Evolutionary conservation across 208 protist genomes (phyloP).

Genomic region (Leishmania tropica): DNA sequence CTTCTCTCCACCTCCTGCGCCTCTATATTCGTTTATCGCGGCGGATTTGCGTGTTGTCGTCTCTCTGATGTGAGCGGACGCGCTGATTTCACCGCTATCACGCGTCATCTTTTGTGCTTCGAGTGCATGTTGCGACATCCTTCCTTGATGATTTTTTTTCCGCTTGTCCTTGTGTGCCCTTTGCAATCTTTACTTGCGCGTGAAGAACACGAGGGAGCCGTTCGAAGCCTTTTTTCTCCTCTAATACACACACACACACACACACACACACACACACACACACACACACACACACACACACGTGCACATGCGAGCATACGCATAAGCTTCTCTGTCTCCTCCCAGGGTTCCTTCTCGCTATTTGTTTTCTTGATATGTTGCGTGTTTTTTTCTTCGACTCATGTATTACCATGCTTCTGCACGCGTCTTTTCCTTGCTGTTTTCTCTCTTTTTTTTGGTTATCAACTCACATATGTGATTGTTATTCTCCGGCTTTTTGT

Average conservation of each 20-base stretch:
- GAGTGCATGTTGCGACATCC: not conserved
- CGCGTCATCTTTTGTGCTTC: not conserved
- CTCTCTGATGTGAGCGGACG: not conserved
- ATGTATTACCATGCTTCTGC: not conserved
- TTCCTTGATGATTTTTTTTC: not conserved
- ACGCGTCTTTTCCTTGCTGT: not conserved
- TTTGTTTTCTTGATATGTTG: not conserved
- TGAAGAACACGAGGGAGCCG: not conserved
- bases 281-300: too few species aligned
- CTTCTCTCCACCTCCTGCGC: not conserved
- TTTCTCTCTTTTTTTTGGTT: not conserved
- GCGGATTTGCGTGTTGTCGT: not conserved
- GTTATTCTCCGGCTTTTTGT: not conserved
- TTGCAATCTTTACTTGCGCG: not conserved
- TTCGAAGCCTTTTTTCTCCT: not conserved
- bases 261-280: too few species aligned
- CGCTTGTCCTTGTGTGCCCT: not conserved
- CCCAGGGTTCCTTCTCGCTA: not conserved
- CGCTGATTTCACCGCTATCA: not conserved
- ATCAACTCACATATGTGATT: not conserved
- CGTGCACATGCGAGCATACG: not conserved
- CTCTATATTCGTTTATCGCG: not conserved
- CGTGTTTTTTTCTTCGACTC: not conserved
- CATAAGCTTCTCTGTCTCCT: not conserved
- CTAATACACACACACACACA: too few species aligned